These are phyloP conservation scores for Bryoglossum gracile DNA, from an alignment of 495 filamentous ascomycete species.

Conservation along the genomic window DNA sequence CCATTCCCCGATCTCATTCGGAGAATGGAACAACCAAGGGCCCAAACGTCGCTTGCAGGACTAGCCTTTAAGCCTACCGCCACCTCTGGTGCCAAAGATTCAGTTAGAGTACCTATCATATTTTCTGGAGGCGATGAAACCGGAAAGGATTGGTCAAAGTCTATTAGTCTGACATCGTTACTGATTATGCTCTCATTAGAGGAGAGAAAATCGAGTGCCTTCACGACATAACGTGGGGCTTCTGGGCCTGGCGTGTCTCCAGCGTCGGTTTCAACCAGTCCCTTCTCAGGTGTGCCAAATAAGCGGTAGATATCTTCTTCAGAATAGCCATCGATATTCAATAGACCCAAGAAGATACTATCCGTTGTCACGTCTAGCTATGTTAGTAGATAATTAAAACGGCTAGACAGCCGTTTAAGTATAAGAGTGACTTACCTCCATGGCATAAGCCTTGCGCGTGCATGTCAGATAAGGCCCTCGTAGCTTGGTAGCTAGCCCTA, in stretches of 20 bases:
- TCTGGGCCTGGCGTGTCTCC: conserved; percentile 18
- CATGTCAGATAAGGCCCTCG: conserved; percentile 16
- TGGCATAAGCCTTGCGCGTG: conserved; percentile 23
- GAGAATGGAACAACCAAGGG: conserved; percentile 21
- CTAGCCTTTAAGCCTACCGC: conserved; percentile 19
- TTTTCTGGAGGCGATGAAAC: conserved; percentile 15
- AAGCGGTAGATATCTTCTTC: conserved; percentile 20
- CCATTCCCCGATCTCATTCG: conserved; percentile 20
- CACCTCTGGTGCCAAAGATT: conserved; percentile 22
- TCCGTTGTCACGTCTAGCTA: conserved; percentile 22
- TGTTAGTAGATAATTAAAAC: conserved; percentile 12
- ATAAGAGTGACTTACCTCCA: conserved; percentile 16
- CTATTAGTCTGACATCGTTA: conserved; percentile 18
- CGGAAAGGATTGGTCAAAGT: conserved; percentile 23
- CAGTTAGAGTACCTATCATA: conserved; percentile 22
- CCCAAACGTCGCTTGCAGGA: conserved; percentile 23
- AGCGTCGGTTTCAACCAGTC: conserved; percentile 18
- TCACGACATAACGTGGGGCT: conserved; percentile 21
- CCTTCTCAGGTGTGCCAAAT: conserved; percentile 17
- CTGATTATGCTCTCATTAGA: conserved; percentile 16
- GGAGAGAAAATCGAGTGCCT: conserved; percentile 20
- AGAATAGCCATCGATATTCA: conserved; percentile 12
- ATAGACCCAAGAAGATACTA: conserved; percentile 19
- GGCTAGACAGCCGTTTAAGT: conserved; percentile 8
- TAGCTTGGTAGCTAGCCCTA: conserved; percentile 16